These are phyloP conservation scores for Xenoacremonium recifei DNA, from an alignment of 2,329 filamentous ascomycete genomes.

Conservation along the genomic window DNA sequence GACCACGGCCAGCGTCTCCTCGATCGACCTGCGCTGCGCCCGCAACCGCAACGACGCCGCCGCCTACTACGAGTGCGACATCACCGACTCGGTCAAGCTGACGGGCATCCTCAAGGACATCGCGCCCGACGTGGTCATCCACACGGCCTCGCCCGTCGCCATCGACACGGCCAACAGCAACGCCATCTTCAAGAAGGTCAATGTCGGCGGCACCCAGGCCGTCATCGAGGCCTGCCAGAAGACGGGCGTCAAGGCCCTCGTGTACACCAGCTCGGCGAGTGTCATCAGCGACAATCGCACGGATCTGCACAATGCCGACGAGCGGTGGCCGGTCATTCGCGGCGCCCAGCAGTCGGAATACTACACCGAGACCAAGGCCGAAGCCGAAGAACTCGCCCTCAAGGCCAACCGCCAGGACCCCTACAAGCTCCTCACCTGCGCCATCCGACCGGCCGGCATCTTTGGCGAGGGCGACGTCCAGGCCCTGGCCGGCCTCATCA, in stretches of 20 bases:
- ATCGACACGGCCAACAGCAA: constrained; percentile 55
- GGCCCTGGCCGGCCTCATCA: constrained; percentile 69
- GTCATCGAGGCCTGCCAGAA: constrained; percentile 72
- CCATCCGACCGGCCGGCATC: constrained; percentile 84
- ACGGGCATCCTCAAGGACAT: constrained; percentile 62
- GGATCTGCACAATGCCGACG: constrained; percentile 82
- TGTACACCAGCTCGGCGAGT: constrained; percentile 89
- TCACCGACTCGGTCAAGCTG: constrained; percentile 65
- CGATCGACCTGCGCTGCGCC: constrained; percentile 70
- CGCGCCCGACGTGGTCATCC: constrained; percentile 80
- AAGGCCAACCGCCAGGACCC: constrained; percentile 64
- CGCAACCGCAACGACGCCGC: constrained; percentile 62
- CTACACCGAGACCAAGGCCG: constrained; percentile 90
- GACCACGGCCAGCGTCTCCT: constrained; percentile 56
- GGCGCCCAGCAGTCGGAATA: constrained; percentile 72
- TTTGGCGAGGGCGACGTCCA: constrained; percentile 88
- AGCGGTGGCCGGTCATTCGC: constrained; percentile 74
- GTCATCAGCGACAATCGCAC: constrained; percentile 78
- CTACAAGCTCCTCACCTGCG: constrained; percentile 67
- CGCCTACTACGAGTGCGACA: constrained; percentile 73
- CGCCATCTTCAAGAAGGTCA: constrained; percentile 74
- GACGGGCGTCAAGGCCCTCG: constrained; percentile 73
- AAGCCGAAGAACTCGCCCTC: constrained; percentile 79
- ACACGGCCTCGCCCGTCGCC: constrained; percentile 75
- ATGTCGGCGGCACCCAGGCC: constrained; percentile 80